Base-by-base conservation (phyloP, 2,329 filamentous ascomycete genomes). In the Dryadomyces sulphureus region DNA sequence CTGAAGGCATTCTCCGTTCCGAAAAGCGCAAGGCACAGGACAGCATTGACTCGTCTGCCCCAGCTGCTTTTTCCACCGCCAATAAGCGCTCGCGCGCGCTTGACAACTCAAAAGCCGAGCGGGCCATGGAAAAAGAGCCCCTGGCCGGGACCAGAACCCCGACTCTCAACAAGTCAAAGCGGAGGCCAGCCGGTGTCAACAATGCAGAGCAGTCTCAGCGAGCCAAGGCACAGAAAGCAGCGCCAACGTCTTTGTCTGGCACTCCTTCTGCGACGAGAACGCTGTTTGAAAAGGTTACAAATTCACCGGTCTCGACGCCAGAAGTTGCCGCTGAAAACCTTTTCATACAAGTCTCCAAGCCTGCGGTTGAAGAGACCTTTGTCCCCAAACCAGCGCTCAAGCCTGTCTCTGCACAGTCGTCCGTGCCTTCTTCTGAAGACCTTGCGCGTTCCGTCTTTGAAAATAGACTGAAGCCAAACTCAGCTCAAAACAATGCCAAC, bases 21-120 rank as follows among this genome's bases (percentile, higher is more conserved):
- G 38, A 58, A 53, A 79, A 79, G 64, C 71, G 75, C 50, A 78
- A 78, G 61, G 73, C 74, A 12, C 66, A 69, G 25, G 72, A 75
- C 17, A 68, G 74, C 9, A 49, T 68, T 35, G 53, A 60, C 20
- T 57, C 67, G 38, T 53, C 60, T 12, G 59, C 63, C 4, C 60
- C 17, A 2, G 1, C 24, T 9, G 14, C 43, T 11, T 32, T 62
- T 27, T 63, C 62, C 3, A 14, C 17, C 44, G 60, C 62, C 35
- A 69, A 63, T 53, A 77, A 78, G 60, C 69, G 73, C 46, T 46
- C 53, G 11, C 72, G 71, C 48, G 62, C 63, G 9, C 5, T 43
- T 1, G 52, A 50, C 1, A 38, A 43, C 17, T 20, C 48, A 9
- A 48, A 32, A 9, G 3, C 41, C 6, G 41, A 42, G 2, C 24